These are phyloP conservation scores for Catunica adiposa DNA, from an alignment of 2,329 filamentous ascomycete genomes.

Conservation along the genomic window DNA sequence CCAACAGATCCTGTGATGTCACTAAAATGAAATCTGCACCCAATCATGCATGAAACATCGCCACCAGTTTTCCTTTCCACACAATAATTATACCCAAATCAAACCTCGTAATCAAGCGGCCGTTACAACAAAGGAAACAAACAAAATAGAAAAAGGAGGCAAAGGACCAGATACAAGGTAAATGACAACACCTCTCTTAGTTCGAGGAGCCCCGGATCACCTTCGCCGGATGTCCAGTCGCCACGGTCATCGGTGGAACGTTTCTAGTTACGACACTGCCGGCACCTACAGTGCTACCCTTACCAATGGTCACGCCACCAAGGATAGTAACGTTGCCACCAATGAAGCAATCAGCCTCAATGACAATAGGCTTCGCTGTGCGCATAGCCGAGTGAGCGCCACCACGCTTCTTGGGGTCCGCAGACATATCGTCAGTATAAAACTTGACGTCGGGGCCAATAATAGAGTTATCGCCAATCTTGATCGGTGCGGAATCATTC, in stretches of 20 bases:
- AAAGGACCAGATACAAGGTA: not conserved
- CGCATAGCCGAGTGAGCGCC: slow-evolving; percentile 53
- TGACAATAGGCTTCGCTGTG: slow-evolving; percentile 52
- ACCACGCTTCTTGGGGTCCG: slow-evolving; percentile 55
- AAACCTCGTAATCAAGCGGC: not conserved
- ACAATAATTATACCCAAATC: not conserved
- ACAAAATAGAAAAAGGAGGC: not conserved
- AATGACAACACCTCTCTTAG: not conserved
- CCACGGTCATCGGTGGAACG: slow-evolving; percentile 51
- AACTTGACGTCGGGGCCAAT: slow-evolving; percentile 79
- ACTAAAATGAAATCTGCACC: too few species aligned
- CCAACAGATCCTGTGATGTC: too few species aligned
- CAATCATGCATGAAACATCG: too few species aligned
- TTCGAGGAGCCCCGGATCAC: slow-evolving; percentile 28
- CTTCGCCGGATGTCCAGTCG: slow-evolving; percentile 52
- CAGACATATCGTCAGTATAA: slow-evolving; percentile 56
- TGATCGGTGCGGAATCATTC: slow-evolving; percentile 70
- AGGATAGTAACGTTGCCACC: slow-evolving; percentile 63
- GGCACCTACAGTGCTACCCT: slow-evolving; percentile 63
- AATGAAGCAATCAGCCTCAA: slow-evolving; percentile 76
- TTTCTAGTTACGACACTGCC: slow-evolving; percentile 73
- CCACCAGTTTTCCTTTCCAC: too few species aligned
- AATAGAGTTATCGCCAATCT: slow-evolving; percentile 60
- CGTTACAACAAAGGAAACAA: slow-evolving; percentile 5
- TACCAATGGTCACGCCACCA: slow-evolving; percentile 64